Base-by-base conservation (phyloP, 1,139 yeast species). In the Sugiyamaella castrensis region DNA sequence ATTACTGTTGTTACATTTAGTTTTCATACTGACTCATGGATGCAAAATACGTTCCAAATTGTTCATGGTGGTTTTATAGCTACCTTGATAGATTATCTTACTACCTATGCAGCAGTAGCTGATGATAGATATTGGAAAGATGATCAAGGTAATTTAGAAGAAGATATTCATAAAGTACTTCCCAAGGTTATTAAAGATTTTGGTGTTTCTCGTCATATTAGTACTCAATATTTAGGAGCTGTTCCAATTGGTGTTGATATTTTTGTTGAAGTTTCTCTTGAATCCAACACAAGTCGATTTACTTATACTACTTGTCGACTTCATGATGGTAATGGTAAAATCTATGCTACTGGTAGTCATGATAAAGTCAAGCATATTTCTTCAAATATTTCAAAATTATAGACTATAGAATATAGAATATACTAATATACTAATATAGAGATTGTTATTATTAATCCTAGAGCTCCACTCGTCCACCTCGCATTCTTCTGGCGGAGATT, bases 31-130 rank as follows among this genome's bases (percentile, higher is more conserved):
- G 54, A 52, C 35, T 47, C 43, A 19, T 52, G 53, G 51, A 56
- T 60, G 56, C 48, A 52, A 31, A 63, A 63, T 46, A 44, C 49
- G 26, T 49, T 50, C 38, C 55, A 51, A 27, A 56, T 60, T 42
- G 64, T 65, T 28, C 71, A 67, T 52, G 71, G 71, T 32, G 71
- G 71, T 4, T 63, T 65, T 37, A 54, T 59, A n/a, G 62, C 67
- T 12, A 64, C 71, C 4, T 43, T 66, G 11, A 52, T 64, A 19
- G 66, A 67, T 47, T 50, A 56, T 34, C 51, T 54, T 37, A 57
- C 64, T 8, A 53, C 60, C 19, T 54, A 62, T 41, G 57, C 66
- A 2, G 46, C 59, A 6, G 55, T 60, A 6, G 64, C 57, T 2
- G 62, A 63, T 39, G 57, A 57, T 15, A 50, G 43, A 44, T 62